Conservation (phyloP, 225 moss, liverwort and hornwort species). For the Marchantia polymorpha region DNA sequence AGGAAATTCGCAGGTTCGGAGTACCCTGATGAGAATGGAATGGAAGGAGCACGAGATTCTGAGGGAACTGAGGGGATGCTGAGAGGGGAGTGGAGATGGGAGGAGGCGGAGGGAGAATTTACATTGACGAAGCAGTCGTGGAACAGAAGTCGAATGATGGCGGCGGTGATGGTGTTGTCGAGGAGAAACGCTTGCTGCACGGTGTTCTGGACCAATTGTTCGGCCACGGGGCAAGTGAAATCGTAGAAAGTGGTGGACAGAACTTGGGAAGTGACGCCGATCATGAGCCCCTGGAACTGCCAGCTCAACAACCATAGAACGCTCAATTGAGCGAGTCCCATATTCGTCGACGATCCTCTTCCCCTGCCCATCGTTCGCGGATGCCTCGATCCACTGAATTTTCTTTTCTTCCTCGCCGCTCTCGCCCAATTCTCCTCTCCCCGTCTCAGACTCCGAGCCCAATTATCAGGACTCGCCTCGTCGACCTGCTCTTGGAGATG, state of each 20-base stretch:
- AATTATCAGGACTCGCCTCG: not conserved
- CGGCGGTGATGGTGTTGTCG: constrained; percentile 41
- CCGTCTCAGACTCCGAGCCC: not conserved
- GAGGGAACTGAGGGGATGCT: too few species aligned
- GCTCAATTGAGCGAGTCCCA: constrained; percentile 26
- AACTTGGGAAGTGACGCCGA: constrained; percentile 30
- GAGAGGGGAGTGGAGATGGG: not conserved
- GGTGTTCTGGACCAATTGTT: constrained; percentile 32
- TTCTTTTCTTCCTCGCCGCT: not conserved
- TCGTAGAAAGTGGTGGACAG: constrained; percentile 35
- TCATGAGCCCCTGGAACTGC: constrained; percentile 29
- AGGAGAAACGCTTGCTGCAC: constrained; percentile 40
- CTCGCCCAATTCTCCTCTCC: not conserved
- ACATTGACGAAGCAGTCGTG: constrained; percentile 46
- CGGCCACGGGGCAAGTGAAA: constrained; percentile 41
- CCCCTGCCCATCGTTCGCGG: constrained; percentile 1
- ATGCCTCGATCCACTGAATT: not conserved
- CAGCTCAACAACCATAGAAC: constrained; percentile 37
- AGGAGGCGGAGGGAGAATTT: not conserved
- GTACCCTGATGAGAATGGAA: too few species aligned
- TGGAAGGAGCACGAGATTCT: too few species aligned
- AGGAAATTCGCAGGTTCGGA: too few species aligned
- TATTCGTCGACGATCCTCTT: not conserved
- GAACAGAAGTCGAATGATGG: constrained; percentile 39
- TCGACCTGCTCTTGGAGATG: not conserved